Base-by-base conservation (phyloP, 2,329 filamentous ascomycete genomes). In the Monosporascus sp. region DNA sequence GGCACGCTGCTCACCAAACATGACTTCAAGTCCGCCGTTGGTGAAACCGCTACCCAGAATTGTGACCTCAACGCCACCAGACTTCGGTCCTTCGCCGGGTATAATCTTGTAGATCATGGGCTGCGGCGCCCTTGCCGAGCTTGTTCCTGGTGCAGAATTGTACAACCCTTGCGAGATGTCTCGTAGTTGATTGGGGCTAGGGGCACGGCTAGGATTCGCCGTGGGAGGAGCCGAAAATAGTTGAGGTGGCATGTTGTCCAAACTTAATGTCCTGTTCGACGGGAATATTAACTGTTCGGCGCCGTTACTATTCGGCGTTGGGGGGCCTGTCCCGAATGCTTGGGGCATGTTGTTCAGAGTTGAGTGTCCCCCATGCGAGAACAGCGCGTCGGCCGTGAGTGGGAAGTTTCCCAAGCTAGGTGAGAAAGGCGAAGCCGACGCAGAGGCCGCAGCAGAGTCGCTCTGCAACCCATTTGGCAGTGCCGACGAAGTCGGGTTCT, bases 21-120 rank as follows among this genome's bases (percentile, higher is more conserved):
- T 88, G 51, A 96, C 89, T 57, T 92, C 88, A 57, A 95, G 79
- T 1, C 84, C 84, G 47, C 70, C 88, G 56, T 81, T 86, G 58
- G 85, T 86, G 67, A 96, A 96, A 15, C 86, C 84, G 58, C 85
- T 88, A 18, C 92, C 91, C 8, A 96, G 76, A 52, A 94, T 82
- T 0, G 89, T 93, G 3, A 96, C 90, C 68, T 97, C 91, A 50
- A 90, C 91, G 43, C 91, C 91, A 54, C 91, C 91, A 37, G 83
- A 83, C 54, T 86, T 89, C 7, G 91, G 89, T 0, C 91, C 91
- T 68, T 95, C 89, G 31, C 80, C 81, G 0, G 92, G 91, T 37
- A 94, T 89, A 56, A 96, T 79, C 67, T 92, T 93, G 67, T 90
- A 86, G 22, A 95, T 93, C 18, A 81, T 80, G 1, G 86, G 82